phyloP scores from a whole-genome alignment of 176 grass and related monocot species.

The Calamus simplicifolius region DNA sequence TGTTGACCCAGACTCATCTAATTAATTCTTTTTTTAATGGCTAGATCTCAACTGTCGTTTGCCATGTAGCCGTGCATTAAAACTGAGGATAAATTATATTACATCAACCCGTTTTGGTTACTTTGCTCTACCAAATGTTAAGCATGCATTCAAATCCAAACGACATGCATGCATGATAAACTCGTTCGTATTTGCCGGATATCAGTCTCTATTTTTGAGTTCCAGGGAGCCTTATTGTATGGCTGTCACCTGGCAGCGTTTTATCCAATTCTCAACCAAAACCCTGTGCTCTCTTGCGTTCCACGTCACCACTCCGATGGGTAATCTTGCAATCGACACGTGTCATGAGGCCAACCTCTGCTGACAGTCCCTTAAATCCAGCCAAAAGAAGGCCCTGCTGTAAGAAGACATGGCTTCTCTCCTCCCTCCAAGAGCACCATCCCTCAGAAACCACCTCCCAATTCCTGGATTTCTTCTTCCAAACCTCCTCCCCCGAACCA shows the following conservation, averaged over 20 bases:
- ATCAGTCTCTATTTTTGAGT: no score
- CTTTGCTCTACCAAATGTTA: no score
- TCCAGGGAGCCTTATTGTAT: no score
- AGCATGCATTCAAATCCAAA: no score
- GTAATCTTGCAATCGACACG: not conserved
- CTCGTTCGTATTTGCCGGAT: no score
- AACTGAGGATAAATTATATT: no score
- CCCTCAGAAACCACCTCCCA: conserved; percentile 21
- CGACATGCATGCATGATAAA: no score
- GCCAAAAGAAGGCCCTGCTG: conserved; percentile 10
- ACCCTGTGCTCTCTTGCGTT: not conserved
- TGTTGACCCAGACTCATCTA: no score
- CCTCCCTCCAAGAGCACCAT: conserved; percentile 15
- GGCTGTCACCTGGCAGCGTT: not conserved
- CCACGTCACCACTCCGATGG: not conserved
- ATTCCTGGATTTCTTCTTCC: conserved; percentile 43
- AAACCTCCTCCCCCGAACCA: conserved; percentile 20
- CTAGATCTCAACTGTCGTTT: no score
- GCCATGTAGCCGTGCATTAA: no score
- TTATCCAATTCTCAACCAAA: not conserved
- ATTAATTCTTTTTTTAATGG: no score
- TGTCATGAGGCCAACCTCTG: conserved; percentile 12
- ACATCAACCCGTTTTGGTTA: no score
- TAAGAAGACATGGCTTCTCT: conserved; percentile 26
- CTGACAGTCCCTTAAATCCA: conserved; percentile 1